Base-by-base conservation (phyloP, 768 basidiomycete species). In the Cystobasidium onofrii region DNA sequence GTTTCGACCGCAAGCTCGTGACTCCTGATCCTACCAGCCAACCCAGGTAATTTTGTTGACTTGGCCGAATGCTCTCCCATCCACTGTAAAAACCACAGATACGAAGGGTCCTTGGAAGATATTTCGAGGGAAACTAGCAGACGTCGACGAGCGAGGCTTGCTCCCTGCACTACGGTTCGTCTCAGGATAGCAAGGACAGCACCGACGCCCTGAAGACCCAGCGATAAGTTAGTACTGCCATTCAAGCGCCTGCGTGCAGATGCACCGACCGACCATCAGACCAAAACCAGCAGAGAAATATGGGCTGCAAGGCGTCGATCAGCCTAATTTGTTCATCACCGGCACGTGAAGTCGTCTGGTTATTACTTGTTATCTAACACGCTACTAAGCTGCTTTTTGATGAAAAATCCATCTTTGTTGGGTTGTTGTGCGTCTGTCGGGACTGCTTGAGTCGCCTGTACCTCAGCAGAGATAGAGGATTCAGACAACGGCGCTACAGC, bases 201-300 rank as follows among this genome's bases (percentile, higher is more conserved):
- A 18, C 92, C 92, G 55, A 98, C 84, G n/a, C 92, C 91, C 95
- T 98, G 71, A 33, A 27, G 20, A 0, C 15, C 2, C 0, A 1
- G 36, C 29, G 18, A 29, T 41, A 33, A 55, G 20, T 60, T 20
- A 60, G 25, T n/a, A n/a, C n/a, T n/a, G n/a, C n/a, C n/a, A n/a
- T n/a, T n/a, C n/a, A n/a, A n/a, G n/a, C n/a, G n/a, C 31, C 10
- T 20, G 15, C 25, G 4, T 31, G 3, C 9, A 41, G 18, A 13
- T 12, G 63, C 74, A 12, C 12, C 2, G 23, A 46, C 63, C 73
- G 76, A 94, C 95, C 93, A 98, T 94, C 43, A 99, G 86, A 41
- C 95, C 96, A 78, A 97, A 97, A 31, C 96, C 95, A 61, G 95
- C 96, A 80, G 95, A 91, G 80, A 99, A 98, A 83, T 92, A 94